Percentiles rank a stretch among this genome's conserved stretches.
Evolutionary conservation across 2,329 filamentous ascomycete species (phyloP).

Genomic region (Cryphonectria nitschkei): DNA sequence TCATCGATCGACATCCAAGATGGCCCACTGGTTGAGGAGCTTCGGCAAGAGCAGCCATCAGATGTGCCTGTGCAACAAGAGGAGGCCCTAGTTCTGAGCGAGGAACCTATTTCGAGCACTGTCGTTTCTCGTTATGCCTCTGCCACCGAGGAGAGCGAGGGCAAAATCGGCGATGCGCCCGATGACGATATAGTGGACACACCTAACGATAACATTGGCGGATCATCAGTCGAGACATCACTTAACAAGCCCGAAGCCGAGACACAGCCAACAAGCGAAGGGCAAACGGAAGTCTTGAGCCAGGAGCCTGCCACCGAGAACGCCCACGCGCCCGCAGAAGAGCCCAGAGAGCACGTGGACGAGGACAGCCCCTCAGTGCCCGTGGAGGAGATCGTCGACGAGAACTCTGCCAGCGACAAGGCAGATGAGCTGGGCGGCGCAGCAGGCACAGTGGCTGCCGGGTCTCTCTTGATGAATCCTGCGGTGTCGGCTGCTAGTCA

Average conservation of each 20-base stretch:
- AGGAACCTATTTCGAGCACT: neutral
- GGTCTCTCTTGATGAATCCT: conserved; percentile 15
- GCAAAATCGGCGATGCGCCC: conserved; percentile 10
- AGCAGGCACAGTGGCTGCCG: conserved; percentile 14
- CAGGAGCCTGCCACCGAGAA: neutral
- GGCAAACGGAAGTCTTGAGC: neutral
- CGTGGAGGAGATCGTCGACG: neutral
- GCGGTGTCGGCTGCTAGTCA: conserved; percentile 8
- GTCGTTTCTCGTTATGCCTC: conserved; percentile 3
- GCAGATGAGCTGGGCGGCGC: neutral
- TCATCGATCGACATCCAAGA: conserved; percentile 13
- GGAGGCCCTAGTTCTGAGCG: neutral
- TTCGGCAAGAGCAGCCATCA: neutral
- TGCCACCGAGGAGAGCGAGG: conserved; percentile 2
- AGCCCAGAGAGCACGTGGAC: neutral
- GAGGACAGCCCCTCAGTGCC: neutral
- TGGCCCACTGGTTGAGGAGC: conserved; percentile 3
- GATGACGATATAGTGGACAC: conserved; percentile 14
- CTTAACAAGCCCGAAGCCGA: conserved; percentile 3
- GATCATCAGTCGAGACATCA: conserved; percentile 13
- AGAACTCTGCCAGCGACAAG: conserved; percentile 9
- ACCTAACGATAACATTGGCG: conserved; percentile 11
- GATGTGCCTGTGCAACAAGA: conserved; percentile 1
- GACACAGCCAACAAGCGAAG: neutral
- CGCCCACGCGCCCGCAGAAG: neutral